Conservation (phyloP, 2,329 filamentous ascomycete genomes). For the Fusarium sp. region DNA sequence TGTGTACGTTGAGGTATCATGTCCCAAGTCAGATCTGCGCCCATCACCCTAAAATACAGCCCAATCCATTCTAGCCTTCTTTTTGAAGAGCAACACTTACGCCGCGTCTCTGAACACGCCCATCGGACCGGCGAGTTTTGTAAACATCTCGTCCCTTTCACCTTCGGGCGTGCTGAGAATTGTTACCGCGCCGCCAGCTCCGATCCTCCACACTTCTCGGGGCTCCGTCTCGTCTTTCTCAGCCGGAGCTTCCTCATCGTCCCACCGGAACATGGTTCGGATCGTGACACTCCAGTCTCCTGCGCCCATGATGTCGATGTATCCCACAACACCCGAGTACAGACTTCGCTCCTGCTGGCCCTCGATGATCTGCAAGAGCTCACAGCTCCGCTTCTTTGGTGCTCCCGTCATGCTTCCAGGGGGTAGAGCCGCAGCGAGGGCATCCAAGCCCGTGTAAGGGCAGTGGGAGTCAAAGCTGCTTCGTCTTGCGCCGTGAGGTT, state of each 20-base stretch:
- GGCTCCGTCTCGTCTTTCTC: conserved; percentile 45
- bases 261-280: conserved; percentile 79
- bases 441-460: conserved; percentile 71
- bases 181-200: conserved; percentile 91
- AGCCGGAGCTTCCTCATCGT: conserved; percentile 60
- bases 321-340: conserved; percentile 90
- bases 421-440: conserved; percentile 80
- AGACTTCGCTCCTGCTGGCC: conserved; percentile 69
- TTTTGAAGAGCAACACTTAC: conserved; percentile 10
- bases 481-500: conserved; percentile 13
- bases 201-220: conserved; percentile 78
- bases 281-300: conserved; percentile 95
- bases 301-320: conserved; percentile 83
- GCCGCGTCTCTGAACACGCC: conserved; percentile 57
- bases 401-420: conserved; percentile 97
- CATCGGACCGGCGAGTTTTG: conserved; percentile 70
- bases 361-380: conserved; percentile 79
- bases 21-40: conserved; percentile 34
- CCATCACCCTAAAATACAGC: not conserved
- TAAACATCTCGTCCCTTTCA: conserved; percentile 92
- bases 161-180: conserved; percentile 80
- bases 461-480: conserved; percentile 13
- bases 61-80: not conserved
- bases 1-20: conserved; percentile 50
- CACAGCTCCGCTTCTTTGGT: conserved; percentile 91